A percentile compares a stretch with the other conserved stretches of the same genome.
phyloP scores from a whole-genome alignment of 768 basidiomycete species.

The Rhodocollybia butyracea region DNA sequence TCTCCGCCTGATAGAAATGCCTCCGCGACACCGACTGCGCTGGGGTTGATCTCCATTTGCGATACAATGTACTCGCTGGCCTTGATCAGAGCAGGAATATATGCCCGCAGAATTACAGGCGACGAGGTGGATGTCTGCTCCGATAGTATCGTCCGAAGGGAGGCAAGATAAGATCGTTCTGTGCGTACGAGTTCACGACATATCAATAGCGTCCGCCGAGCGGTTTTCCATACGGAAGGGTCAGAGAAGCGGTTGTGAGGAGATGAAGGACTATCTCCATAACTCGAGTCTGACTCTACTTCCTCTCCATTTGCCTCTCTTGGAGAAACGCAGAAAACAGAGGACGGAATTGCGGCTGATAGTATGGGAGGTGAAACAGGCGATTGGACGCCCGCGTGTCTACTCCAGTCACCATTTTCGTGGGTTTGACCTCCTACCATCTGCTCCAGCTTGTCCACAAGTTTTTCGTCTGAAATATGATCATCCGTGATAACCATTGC shows the following conservation, averaged over 20 bases:
- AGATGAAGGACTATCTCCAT: not conserved
- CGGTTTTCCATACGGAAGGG: not conserved
- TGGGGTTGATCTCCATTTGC: constrained; percentile 55
- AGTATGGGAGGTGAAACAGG: not conserved
- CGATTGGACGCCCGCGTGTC: not conserved
- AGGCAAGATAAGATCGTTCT: constrained; percentile 3
- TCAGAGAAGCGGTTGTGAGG: not conserved
- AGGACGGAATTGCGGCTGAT: not conserved
- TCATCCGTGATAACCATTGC: constrained; percentile 38
- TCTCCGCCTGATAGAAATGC: constrained; percentile 55
- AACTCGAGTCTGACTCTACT: not conserved
- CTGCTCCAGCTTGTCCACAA: constrained; percentile 31
- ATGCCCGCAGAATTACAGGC: constrained; percentile 47
- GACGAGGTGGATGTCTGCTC: constrained; percentile 38
- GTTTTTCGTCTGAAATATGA: constrained; percentile 31
- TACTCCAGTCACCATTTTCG: not conserved
- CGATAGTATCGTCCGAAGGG: not conserved
- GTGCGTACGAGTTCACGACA: constrained; percentile 6
- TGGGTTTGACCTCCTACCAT: not conserved
- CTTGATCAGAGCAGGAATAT: constrained; percentile 47
- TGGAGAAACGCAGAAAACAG: not conserved
- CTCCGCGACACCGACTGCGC: constrained; percentile 59
- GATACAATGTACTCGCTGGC: constrained; percentile 50
- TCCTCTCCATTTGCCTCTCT: not conserved
- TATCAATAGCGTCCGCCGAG: not conserved